Percentiles rank a stretch among this genome's conserved stretches.
Evolutionary conservation across 768 basidiomycete species (phyloP).

Genomic region (Trametes coccinea): DNA sequence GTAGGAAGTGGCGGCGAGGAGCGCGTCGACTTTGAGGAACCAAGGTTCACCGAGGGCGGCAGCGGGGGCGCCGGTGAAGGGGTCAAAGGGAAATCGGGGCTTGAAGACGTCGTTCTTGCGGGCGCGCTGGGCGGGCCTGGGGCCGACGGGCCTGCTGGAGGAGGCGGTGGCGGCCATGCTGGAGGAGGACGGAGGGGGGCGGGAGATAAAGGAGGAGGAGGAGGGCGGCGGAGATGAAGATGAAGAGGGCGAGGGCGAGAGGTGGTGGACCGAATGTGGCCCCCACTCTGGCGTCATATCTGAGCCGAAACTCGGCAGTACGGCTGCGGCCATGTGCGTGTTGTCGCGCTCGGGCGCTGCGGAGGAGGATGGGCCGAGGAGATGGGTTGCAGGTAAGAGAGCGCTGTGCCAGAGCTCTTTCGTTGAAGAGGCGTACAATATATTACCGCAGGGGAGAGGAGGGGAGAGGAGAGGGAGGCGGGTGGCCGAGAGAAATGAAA

Average conservation of each 20-base stretch:
- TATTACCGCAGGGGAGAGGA: too few species aligned
- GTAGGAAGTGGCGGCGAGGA: constrained; percentile 24
- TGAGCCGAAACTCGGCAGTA: constrained; percentile 4
- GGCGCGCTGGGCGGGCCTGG: not conserved
- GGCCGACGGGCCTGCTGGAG: constrained; percentile 11
- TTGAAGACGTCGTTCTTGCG: constrained; percentile 32
- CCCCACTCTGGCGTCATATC: constrained; percentile 23
- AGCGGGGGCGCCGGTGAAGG: constrained; percentile 31
- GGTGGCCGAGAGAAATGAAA: not conserved
- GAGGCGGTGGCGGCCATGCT: constrained; percentile 11
- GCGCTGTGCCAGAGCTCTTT: too few species aligned
- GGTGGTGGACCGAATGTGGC: not conserved
- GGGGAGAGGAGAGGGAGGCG: not conserved
- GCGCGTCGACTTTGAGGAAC: constrained; percentile 29
- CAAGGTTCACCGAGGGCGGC: constrained; percentile 31
- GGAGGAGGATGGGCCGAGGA: not conserved
- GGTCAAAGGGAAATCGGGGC: constrained; percentile 37
- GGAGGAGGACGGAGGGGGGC: not conserved
- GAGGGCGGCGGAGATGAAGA: not conserved
- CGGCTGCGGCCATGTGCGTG: constrained; percentile 2
- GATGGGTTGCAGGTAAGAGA: not conserved
- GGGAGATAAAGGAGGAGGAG: not conserved
- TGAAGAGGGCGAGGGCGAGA: not conserved
- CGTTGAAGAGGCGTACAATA: too few species aligned
- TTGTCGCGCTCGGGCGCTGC: not conserved